A percentile compares a stretch with the other conserved stretches of the same genome.
phyloP scores from a whole-genome alignment of 805 yeast genomes.

The Pichia gijzeniarum region DNA sequence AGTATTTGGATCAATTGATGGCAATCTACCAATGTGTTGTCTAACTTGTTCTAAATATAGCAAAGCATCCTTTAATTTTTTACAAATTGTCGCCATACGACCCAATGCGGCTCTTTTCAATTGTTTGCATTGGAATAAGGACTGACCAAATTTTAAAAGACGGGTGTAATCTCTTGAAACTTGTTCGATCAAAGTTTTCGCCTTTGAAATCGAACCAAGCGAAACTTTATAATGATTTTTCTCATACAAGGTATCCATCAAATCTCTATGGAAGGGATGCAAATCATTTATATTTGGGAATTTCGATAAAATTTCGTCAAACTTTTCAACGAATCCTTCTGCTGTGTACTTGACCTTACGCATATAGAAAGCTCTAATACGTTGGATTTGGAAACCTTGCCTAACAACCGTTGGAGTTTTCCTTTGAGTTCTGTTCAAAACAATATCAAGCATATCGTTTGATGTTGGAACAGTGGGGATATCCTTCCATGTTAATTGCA shows the following conservation, averaged over 20 bases:
- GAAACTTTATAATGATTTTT: slow-evolving; percentile 98
- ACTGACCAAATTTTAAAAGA: slow-evolving; percentile 93
- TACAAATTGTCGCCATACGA: slow-evolving; percentile 98
- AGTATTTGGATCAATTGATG: slow-evolving; percentile 97
- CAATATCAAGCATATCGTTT: slow-evolving; percentile 92
- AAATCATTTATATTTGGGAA: slow-evolving; percentile 97
- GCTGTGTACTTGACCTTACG: slow-evolving; percentile 95
- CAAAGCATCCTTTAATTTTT: slow-evolving; percentile 91
- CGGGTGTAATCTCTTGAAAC: slow-evolving; percentile 94
- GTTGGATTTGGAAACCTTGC: slow-evolving; percentile 91
- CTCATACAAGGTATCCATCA: slow-evolving; percentile 96
- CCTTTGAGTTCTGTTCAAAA: slow-evolving; percentile 95
- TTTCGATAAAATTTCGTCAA: slow-evolving; percentile 74
- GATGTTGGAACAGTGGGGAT: slow-evolving; percentile 91
- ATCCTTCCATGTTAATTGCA: slow-evolving; percentile 99
- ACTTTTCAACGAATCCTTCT: slow-evolving; percentile 92
- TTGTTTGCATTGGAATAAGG: slow-evolving; percentile 97
- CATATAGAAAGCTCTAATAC: slow-evolving; percentile 97
- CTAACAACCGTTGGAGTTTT: slow-evolving; percentile 99
- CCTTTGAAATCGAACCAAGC: slow-evolving; percentile 88
- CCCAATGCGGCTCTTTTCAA: slow-evolving; percentile 97
- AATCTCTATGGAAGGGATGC: slow-evolving; percentile 97
- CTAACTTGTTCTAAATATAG: slow-evolving; percentile 95
- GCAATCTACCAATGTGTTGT: slow-evolving; percentile 98
- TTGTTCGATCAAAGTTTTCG: slow-evolving; percentile 90